Percentiles rank a stretch among this genome's conserved stretches.
Evolutionary conservation across 306 rosid genomes (phyloP).

Genomic region (Vigna angularis): DNA sequence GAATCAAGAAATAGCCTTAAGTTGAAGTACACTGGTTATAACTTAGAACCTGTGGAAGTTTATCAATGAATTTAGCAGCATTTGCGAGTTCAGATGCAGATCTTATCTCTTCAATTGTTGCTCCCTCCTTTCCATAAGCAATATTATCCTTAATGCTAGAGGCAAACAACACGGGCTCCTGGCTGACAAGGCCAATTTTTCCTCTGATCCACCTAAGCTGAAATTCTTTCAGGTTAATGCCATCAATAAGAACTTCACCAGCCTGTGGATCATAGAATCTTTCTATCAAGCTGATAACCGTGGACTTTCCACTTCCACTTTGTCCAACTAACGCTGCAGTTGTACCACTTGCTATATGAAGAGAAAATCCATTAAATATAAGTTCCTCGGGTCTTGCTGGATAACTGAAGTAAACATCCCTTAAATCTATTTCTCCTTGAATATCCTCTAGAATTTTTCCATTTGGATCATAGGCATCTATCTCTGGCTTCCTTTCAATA

Average conservation of each 20-base stretch:
- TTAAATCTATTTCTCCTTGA: slow-evolving; percentile 76
- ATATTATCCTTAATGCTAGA: slow-evolving; percentile 88
- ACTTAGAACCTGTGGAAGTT: slow-evolving; percentile 74
- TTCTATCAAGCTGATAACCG: slow-evolving; percentile 84
- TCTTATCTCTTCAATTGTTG: slow-evolving; percentile 78
- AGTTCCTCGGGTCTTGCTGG: slow-evolving; percentile 85
- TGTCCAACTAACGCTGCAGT: slow-evolving; percentile 93
- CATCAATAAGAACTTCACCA: slow-evolving; percentile 82
- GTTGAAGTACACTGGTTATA: slow-evolving; percentile 14
- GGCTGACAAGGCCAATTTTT: slow-evolving; percentile 97
- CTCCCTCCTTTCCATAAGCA: slow-evolving; percentile 88
- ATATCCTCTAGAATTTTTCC: slow-evolving; percentile 71
- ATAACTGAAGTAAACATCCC: slow-evolving; percentile 73
- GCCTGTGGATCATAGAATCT: slow-evolving; percentile 87
- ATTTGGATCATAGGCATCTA: slow-evolving; percentile 69
- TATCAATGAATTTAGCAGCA: slow-evolving; percentile 89
- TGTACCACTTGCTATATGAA: slow-evolving; percentile 64
- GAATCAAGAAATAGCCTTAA: background rate
- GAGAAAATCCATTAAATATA: slow-evolving; percentile 80
- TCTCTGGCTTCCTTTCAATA: slow-evolving; percentile 80
- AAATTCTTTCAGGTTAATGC: slow-evolving; percentile 75
- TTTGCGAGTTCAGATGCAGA: slow-evolving; percentile 83
- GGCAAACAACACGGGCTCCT: slow-evolving; percentile 86
- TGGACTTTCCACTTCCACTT: slow-evolving; percentile 96
- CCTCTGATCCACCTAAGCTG: slow-evolving; percentile 90